Evolutionary conservation across 2,329 filamentous ascomycete species (phyloP), one percentile per base, ranked within the genome.

Genomic region (Hypoxylon sp.): DNA sequence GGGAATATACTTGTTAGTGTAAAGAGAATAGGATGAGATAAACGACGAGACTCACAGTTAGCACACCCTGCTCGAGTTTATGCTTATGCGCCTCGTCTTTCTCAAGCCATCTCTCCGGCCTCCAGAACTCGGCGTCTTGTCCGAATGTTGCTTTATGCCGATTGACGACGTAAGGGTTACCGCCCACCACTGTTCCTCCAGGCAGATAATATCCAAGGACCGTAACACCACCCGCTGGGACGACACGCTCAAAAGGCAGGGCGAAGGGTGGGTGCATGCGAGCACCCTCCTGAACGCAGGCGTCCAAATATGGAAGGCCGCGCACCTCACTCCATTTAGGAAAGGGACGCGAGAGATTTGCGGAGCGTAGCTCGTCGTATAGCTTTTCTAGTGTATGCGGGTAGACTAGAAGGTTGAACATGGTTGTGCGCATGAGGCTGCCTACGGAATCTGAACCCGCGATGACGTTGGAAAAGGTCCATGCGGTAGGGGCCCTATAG

Each of bases 251-350:
- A 17, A 76, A 72, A 1, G 69, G 73, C 6, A 78, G 64, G 1
- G 63, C 61, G 11, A 75, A 72, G 1, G 77, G 73, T 4, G 77
- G 77, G 48, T 77, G 74, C 42, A 78, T 52, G 3, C 77, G 74
- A 1, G 74, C 39, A 3, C 63, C 75, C 50, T 79, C 77, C 17
- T 76, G 67, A 3, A 78, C 58, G 37, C 74, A 73, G 3, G 75
- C 76, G 59, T 78, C 74, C 1, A 79, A 66, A 31, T 77, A 78
- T 3, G 74, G 76, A n/a, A 79, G 61, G 10, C 69, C 65, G 22
- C 71, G 57, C 1, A 78, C 70, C 37, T 78, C 77, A 24, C 44
- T 58, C 71, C 72, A 78, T 24, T 69, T 74, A 13, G 77, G 74
- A 52, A 66, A 76, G 1, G 78, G 76, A 13, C 44, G 47, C 5